These are phyloP conservation scores for Tuber calosporum DNA, from an alignment of 495 filamentous ascomycete genomes.

Conservation along the genomic window DNA sequence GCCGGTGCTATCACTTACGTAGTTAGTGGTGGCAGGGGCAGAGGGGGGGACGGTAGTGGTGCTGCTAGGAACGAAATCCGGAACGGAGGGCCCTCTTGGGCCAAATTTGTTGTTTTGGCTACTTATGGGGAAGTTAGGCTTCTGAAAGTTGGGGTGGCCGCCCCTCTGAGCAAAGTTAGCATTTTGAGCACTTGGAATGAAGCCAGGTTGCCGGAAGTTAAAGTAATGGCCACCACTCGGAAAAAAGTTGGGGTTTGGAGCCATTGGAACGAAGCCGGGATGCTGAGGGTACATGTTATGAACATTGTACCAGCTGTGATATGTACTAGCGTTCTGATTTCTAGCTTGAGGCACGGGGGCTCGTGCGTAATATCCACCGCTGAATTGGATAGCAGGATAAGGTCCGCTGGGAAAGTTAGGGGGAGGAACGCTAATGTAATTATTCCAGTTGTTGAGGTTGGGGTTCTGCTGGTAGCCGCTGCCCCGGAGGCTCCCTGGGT, in stretches of 20 bases:
- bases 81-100: background rate
- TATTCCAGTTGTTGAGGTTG: background rate
- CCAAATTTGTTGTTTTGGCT: background rate
- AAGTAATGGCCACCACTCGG: background rate
- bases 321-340: background rate
- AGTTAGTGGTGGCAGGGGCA: background rate
- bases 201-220: background rate
- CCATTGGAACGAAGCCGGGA: background rate
- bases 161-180: background rate
- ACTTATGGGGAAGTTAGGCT: background rate
- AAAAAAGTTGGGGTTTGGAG: background rate
- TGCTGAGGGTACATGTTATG: background rate
- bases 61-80: background rate
- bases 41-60: background rate
- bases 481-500: background rate
- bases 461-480: background rate
- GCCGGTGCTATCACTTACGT: background rate
- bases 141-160: background rate
- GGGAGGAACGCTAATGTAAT: background rate
- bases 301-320: background rate
- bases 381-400: background rate
- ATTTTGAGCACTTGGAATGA: background rate
- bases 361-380: background rate
- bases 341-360: background rate
- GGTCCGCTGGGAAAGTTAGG: background rate